A percentile compares a stretch with the other conserved stretches of the same genome.
Conservation (phyloP, 768 basidiomycete species). For the Tricholoma sp. region DNA sequence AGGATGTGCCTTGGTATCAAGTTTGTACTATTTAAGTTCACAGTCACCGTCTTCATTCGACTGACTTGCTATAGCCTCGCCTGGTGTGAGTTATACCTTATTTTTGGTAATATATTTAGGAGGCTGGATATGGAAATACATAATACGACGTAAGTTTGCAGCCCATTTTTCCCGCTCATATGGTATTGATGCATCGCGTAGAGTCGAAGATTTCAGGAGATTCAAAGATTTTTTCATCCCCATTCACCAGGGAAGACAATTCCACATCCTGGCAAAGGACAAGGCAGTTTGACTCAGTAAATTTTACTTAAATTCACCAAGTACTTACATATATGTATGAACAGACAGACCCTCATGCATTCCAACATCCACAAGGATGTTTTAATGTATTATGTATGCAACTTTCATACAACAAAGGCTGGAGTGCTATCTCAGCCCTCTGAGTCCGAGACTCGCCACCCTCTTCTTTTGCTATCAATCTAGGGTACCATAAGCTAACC, state of each 20-base stretch:
- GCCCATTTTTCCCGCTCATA: background rate
- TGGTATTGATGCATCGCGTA: conserved; percentile 9
- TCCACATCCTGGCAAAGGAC: conserved; percentile 18
- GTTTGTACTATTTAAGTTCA: conserved; percentile 24
- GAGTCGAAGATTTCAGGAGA: conserved; percentile 23
- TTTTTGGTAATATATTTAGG: conserved; percentile 36
- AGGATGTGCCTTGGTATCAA: conserved; percentile 41
- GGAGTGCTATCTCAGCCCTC: conserved; percentile 30
- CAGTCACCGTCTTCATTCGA: background rate
- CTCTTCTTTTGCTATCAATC: too few species aligned
- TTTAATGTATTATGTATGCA: too few species aligned
- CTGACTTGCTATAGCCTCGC: conserved; percentile 27
- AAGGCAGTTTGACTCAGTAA: background rate
- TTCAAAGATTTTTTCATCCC: conserved; percentile 34
- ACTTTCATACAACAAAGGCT: conserved; percentile 43
- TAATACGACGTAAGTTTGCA: conserved; percentile 23
- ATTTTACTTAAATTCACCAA: background rate
- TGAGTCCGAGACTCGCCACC: too few species aligned
- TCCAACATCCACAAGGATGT: conserved; percentile 24
- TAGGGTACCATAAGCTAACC: too few species aligned
- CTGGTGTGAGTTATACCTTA: conserved; percentile 37
- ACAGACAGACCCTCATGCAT: conserved; percentile 15
- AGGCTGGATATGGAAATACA: conserved; percentile 31
- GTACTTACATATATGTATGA: background rate
- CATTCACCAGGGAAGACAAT: conserved; percentile 24